A percentile compares a stretch with the other conserved stretches of the same genome.
These are phyloP conservation scores for Buddleja alternifolia DNA, from an alignment of 257 asterid species.

Conservation along the genomic window DNA sequence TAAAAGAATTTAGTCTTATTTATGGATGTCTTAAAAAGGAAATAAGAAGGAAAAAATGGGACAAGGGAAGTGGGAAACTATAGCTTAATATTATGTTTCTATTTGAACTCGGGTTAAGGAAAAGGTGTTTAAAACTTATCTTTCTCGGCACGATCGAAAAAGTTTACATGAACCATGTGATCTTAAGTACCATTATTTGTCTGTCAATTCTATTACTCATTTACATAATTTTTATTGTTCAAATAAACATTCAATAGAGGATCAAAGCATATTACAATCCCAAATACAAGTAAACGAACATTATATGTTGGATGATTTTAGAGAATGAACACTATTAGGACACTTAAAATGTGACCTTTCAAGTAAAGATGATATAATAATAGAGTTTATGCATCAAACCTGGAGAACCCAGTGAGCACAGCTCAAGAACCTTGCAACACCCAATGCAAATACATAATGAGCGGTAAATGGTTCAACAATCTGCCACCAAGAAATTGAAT, in stretches of 20 bases:
- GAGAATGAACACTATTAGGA: neutral
- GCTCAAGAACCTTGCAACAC: slow-evolving; percentile 73
- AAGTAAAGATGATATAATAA: neutral
- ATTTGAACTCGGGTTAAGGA: neutral
- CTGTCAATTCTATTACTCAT: neutral
- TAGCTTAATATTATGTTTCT: neutral
- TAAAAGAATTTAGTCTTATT: too few species aligned
- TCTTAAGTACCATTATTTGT: neutral
- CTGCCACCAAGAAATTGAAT: slow-evolving; percentile 37
- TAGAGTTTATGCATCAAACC: slow-evolving; percentile 41
- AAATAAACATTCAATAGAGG: neutral
- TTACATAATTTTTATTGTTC: neutral
- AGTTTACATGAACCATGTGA: slow-evolving; percentile 10
- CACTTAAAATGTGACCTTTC: neutral
- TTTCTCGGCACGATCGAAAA: neutral
- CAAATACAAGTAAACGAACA: neutral
- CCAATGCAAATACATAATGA: slow-evolving; percentile 69
- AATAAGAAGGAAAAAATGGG: too few species aligned
- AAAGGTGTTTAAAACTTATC: neutral
- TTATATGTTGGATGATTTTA: neutral
- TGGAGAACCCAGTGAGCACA: slow-evolving; percentile 76
- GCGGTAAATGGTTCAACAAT: slow-evolving; percentile 73
- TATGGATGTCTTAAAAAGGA: too few species aligned
- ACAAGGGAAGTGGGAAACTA: neutral
- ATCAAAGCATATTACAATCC: neutral